Evolutionary conservation across 2,329 filamentous ascomycete species (phyloP), one percentile per base, ranked within the genome.

Genomic region (Trichophyton verrucosum): DNA sequence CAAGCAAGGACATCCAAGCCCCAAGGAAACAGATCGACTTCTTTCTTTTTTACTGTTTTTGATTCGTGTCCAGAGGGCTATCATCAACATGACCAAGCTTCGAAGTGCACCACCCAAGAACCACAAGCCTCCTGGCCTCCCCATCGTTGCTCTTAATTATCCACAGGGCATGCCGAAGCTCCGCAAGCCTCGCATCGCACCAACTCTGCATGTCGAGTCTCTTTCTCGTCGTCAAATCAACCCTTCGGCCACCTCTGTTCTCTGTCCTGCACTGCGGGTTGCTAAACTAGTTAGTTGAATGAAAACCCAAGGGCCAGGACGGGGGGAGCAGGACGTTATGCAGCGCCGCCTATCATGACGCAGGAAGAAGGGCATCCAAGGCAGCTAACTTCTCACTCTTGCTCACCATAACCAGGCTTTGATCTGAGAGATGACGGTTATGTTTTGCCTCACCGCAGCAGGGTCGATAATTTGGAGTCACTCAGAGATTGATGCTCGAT

Each of bases 121-220:
- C 33, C 33, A 44, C 44, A 47, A 47, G 44, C 49, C 49, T 24
- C 27, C 22, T 53, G 40, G 15, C 15, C 40, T 17, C 49, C 49
- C 49, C 49, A 33, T 30, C 49, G 20, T 1, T 53, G 9, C 22
- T 17, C 49, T 30, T 53, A 24, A 27, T n/a, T 13, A 53, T 53
- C 49, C 49, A 53, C 24, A 53, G 46, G 17, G 49, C 49, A 33
- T 24, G 49, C 49, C 49, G 49, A 53, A 53, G 27, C 49, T 53
- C 49, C 49, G 49, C 49, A 53, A 53, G 49, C 49, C 49, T 53
- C 49, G 49, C 49, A 53, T 53, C 49, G 24, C 22, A 53, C 24
- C 27, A 53, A 53, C 49, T 38, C 27, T 53, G 49, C 49, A 49
- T 22, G 20, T 49, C 46, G 13, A 49, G 46, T 49, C 46, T 20